Conservation (phyloP, 441 rosid genomes). For the Syzygium syzygioides region DNA sequence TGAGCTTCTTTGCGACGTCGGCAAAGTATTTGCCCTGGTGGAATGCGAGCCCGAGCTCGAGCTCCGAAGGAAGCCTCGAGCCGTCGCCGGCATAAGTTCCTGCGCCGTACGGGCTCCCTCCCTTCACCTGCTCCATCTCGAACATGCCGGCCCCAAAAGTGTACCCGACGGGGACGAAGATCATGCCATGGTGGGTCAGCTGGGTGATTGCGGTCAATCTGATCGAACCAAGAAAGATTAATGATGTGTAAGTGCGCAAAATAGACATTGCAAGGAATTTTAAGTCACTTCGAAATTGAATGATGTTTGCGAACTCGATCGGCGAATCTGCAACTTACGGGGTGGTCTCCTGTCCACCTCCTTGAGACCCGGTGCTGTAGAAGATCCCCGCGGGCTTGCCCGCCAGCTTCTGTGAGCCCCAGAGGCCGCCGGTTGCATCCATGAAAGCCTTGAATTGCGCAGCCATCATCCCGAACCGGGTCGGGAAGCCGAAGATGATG, state of each 20-base stretch:
- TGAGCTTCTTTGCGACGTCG: conserved; percentile 72
- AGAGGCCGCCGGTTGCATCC: conserved; percentile 85
- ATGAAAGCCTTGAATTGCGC: conserved; percentile 93
- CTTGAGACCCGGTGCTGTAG: conserved; percentile 96
- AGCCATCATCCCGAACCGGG: conserved; percentile 95
- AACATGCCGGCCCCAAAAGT: conserved; percentile 98
- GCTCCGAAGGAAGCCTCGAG: conserved; percentile 71
- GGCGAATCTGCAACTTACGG: conserved; percentile 42
- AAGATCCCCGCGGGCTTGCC: conserved; percentile 98
- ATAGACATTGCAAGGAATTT: neutral
- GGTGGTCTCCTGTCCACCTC: conserved; percentile 98
- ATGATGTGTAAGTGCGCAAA: neutral
- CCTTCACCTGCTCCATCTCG: conserved; percentile 88
- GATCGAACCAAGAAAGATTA: neutral
- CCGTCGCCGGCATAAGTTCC: conserved; percentile 94
- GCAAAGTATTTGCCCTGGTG: conserved; percentile 98
- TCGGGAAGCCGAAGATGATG: conserved; percentile 84
- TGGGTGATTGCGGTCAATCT: conserved; percentile 95
- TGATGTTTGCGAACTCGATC: neutral
- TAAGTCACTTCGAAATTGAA: neutral
- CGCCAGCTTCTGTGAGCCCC: conserved; percentile 88
- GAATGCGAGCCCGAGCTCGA: conserved; percentile 76
- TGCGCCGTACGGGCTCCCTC: conserved; percentile 92
- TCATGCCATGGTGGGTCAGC: conserved; percentile 96
- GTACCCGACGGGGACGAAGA: conserved; percentile 89